phyloP scores from a whole-genome alignment of 2,329 filamentous ascomycete genomes.

The Scortechinia acanthostroma region DNA sequence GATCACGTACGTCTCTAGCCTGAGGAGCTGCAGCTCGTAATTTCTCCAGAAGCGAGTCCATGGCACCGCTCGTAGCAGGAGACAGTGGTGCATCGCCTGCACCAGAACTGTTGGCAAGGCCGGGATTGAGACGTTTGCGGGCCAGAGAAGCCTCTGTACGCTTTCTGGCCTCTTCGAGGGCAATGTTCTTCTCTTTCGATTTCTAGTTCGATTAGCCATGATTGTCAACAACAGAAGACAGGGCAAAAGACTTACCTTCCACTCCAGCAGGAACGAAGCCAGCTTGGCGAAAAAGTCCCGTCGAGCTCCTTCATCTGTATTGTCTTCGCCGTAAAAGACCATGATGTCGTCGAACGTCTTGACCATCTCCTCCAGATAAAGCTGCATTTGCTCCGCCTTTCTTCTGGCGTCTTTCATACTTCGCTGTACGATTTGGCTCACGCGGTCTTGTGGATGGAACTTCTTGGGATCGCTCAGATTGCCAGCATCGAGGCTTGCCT shows the following conservation, averaged over 20 bases:
- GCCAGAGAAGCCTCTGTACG: slow-evolving; percentile 89
- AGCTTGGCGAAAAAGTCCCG: slow-evolving; percentile 94
- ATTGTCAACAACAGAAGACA: neutral
- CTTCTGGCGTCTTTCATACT: slow-evolving; percentile 93
- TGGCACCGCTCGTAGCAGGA: slow-evolving; percentile 75
- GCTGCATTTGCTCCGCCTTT: slow-evolving; percentile 90
- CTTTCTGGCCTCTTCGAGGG: slow-evolving; percentile 72
- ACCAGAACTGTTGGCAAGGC: slow-evolving; percentile 31
- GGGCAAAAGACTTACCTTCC: slow-evolving; percentile 43
- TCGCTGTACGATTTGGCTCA: slow-evolving; percentile 82
- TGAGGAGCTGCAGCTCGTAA: slow-evolving; percentile 87
- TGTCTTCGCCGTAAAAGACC: slow-evolving; percentile 92
- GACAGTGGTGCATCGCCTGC: slow-evolving; percentile 44
- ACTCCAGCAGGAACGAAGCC: slow-evolving; percentile 81
- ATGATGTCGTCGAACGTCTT: slow-evolving; percentile 91
- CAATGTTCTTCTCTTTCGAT: slow-evolving; percentile 85
- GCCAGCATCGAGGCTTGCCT: slow-evolving; percentile 82
- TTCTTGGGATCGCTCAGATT: slow-evolving; percentile 94
- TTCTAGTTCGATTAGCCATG: slow-evolving; percentile 32
- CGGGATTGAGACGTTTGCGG: slow-evolving; percentile 66
- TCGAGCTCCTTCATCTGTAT: slow-evolving; percentile 81
- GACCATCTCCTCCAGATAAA: slow-evolving; percentile 89
- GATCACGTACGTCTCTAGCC: slow-evolving; percentile 79
- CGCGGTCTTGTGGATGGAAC: slow-evolving; percentile 94
- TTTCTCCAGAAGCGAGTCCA: slow-evolving; percentile 94